Evolutionary conservation across 352 stramenopile species (phyloP).

Genomic region (Phytophthora hybrid): DNA sequence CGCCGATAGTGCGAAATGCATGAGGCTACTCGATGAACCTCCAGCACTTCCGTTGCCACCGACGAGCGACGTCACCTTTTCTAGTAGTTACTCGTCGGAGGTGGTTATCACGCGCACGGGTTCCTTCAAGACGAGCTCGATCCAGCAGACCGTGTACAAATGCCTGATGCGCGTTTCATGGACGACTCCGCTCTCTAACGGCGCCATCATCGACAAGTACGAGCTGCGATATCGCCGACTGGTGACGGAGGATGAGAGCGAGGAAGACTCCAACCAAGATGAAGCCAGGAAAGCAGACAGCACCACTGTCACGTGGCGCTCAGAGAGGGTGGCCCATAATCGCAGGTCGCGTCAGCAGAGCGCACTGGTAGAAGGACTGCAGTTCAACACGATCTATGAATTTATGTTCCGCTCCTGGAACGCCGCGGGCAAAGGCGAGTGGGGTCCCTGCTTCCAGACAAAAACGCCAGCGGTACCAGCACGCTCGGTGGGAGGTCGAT

Average conservation of each 20-base stretch:
- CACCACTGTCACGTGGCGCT: conserved; percentile 41
- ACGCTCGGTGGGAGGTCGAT: conserved; percentile 19
- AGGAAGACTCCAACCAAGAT: conserved; percentile 14
- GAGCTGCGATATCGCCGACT: conserved; percentile 66
- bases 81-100: conserved; percentile 51
- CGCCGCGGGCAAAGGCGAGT: conserved; percentile 65
- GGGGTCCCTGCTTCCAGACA: conserved; percentile 51
- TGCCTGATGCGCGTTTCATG: conserved; percentile 60
- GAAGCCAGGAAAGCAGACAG: conserved; percentile 12
- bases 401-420: conserved; percentile 69
- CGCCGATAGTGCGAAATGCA: conserved; percentile 51
- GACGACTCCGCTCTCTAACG: conserved; percentile 73
- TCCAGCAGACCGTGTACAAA: conserved; percentile 65
- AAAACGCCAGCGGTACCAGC: conserved; percentile 49
- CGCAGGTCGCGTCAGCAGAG: conserved; percentile 50
- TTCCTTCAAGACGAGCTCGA: conserved; percentile 30
- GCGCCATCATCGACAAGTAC: conserved; percentile 76
- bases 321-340: conserved; percentile 54
- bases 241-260: conserved; percentile 39
- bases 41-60: conserved; percentile 44
- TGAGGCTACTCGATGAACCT: conserved; percentile 46
- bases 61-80: conserved; percentile 37
- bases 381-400: conserved; percentile 72
- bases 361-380: conserved; percentile 54
- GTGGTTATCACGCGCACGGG: conserved; percentile 46